Base-by-base conservation (phyloP, 495 filamentous ascomycete genomes). In the Penicillium coffeae region DNA sequence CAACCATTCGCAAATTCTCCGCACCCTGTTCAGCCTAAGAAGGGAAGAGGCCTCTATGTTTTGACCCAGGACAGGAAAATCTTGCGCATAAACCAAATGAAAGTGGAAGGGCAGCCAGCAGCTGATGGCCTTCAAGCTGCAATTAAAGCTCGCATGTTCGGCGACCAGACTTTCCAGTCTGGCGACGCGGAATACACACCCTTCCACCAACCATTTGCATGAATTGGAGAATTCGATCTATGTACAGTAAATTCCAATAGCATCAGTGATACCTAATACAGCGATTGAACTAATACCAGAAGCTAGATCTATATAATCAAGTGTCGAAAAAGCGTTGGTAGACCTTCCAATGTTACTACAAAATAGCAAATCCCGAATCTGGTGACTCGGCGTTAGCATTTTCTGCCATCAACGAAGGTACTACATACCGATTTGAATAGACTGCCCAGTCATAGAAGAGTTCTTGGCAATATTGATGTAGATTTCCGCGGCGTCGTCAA, bases 381-480 rank as follows among this genome's bases (percentile, higher is more conserved):
- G 30, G 19, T 33, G 42, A 12, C 25, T 16, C n/a, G n/a, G n/a
- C n/a, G n/a, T n/a, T n/a, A n/a, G n/a, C n/a, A n/a, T n/a, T n/a
- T n/a, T n/a, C n/a, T n/a, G n/a, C n/a, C n/a, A n/a, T n/a, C n/a
- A n/a, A 38, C 6, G 36, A 10, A 38, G 8, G 36, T 38, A 7
- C 10, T 8, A 38, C 73, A 50, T 59, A 82, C 79, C 80, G 47
- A 83, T 61, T 47, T 72, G 69, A 16, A 83, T 58, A 15, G 71
- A 58, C 50, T 78, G 75, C 19, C 80, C 79, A 2, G 78, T 83
- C 76, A 82, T 77, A 10, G 78, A 80, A 16, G 64, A 51, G 51
- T 82, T 82, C 45, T 75, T 79, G 3, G 80, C 78, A 38, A 75
- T 59, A 33, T 68, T 70, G 21, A 80, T 43, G 48, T 72, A 83